Percentiles rank a stretch among this genome's conserved stretches.
These are phyloP conservation scores for Schizosaccharomyces pombe DNA, from an alignment of 805 yeast genomes.

Conservation along the genomic window DNA sequence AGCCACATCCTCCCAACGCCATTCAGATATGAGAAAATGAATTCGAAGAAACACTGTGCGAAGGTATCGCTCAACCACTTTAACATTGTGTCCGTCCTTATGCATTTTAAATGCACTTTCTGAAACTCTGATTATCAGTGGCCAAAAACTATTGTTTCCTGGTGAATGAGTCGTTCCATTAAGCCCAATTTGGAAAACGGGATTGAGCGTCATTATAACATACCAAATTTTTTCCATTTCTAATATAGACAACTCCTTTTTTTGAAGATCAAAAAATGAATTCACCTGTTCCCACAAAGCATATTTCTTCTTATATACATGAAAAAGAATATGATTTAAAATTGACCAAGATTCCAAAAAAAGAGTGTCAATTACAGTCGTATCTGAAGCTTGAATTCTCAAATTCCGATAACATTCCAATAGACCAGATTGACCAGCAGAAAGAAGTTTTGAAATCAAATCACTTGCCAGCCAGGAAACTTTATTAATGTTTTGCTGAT, in stretches of 20 bases:
- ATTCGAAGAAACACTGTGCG: not conserved
- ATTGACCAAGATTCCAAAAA: not conserved
- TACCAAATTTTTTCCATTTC: not conserved
- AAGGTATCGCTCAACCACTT: not conserved
- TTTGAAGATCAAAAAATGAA: not conserved
- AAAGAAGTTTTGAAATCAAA: not conserved
- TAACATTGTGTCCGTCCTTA: not conserved
- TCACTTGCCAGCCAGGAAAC: not conserved
- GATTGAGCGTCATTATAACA: not conserved
- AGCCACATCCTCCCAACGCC: not conserved
- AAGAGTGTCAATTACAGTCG: not conserved
- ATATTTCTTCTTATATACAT: not conserved
- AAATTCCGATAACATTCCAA: not conserved
- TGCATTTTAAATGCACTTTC: not conserved
- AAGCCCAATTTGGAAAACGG: not conserved
- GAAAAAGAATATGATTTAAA: not conserved
- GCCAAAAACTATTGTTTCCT: not conserved
- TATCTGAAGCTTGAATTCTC: not conserved
- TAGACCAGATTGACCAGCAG: not conserved
- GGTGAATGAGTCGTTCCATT: not conserved
- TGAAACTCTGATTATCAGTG: not conserved
- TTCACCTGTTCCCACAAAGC: not conserved
- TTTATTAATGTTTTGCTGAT: too few relatives aligned
- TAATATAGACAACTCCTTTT: not conserved
- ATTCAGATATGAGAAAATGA: not conserved